Evolutionary conservation across 176 grass and related monocot genomes (phyloP).

Genomic region (Cocos nucifera): DNA sequence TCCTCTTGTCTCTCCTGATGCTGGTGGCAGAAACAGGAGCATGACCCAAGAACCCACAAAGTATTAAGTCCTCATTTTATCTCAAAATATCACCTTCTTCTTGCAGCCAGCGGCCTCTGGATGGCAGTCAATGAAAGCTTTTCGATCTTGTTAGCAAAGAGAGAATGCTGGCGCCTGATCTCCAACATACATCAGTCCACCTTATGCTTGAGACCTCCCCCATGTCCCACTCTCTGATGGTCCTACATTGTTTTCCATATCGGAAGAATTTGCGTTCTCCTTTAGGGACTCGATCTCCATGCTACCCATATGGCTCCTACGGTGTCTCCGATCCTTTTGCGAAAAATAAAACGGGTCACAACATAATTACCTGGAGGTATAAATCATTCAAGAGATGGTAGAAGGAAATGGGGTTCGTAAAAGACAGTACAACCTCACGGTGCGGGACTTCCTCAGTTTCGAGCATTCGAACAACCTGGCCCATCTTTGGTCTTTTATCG

Average conservation of each 20-base stretch:
- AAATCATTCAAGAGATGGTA: slow-evolving; percentile 5
- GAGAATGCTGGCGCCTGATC: not conserved
- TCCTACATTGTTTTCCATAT: slow-evolving; percentile 54
- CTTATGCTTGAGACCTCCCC: slow-evolving; percentile 32
- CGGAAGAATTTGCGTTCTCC: slow-evolving; percentile 37
- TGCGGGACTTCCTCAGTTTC: slow-evolving; percentile 70
- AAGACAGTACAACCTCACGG: slow-evolving; percentile 39
- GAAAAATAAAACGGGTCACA: slow-evolving; percentile 3
- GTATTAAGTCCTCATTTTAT: no score
- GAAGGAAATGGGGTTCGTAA: slow-evolving; percentile 10
- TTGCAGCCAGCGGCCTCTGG: not conserved
- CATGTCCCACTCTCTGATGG: slow-evolving; percentile 35
- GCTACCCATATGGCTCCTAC: slow-evolving; percentile 49
- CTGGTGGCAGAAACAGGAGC: not conserved
- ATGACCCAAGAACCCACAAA: not conserved
- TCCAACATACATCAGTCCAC: not conserved
- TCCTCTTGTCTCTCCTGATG: not conserved
- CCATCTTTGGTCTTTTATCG: slow-evolving; percentile 85
- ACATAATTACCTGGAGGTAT: slow-evolving; percentile 27
- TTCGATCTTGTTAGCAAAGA: slow-evolving; percentile 3
- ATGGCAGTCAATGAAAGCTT: not conserved
- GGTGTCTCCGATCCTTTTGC: slow-evolving; percentile 46
- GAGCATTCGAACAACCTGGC: slow-evolving; percentile 73
- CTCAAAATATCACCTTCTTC: not conserved
- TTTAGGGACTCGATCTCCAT: slow-evolving; percentile 53